These are phyloP conservation scores for Tolypocladium pustulatum DNA, from an alignment of 2,329 filamentous ascomycete species.

Conservation along the genomic window DNA sequence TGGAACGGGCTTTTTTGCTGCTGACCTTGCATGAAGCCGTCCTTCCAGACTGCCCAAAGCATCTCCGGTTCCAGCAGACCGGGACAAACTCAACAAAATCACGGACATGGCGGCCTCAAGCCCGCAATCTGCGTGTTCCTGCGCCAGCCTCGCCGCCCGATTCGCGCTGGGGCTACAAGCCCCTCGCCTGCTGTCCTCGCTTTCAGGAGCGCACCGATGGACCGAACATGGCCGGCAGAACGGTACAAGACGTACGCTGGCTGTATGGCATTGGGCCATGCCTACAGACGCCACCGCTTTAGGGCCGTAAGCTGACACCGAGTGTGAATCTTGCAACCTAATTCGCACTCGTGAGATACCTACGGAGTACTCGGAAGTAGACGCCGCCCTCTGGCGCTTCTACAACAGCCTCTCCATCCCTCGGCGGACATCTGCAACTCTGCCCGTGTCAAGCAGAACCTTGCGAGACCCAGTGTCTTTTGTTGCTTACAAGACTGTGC, in stretches of 20 bases:
- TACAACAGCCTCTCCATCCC: neutral
- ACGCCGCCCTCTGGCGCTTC: no score
- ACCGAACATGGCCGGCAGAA: neutral
- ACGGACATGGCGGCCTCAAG: neutral
- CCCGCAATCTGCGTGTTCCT: neutral
- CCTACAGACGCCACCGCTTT: neutral
- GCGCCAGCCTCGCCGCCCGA: no score
- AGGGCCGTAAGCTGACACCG: neutral
- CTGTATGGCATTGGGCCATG: neutral
- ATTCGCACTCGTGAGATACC: neutral
- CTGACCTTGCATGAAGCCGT: neutral
- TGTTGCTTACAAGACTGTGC: no score
- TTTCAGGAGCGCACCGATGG: neutral
- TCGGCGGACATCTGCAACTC: no score
- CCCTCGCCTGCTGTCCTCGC: neutral
- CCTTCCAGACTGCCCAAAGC: neutral
- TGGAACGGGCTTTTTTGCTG: neutral
- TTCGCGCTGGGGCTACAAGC: no score
- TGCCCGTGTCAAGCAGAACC: no score
- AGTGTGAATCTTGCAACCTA: neutral
- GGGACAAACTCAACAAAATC: neutral
- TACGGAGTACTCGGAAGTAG: neutral
- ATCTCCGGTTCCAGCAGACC: neutral
- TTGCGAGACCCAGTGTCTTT: no score
- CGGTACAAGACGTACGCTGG: neutral